Evolutionary conservation across 495 filamentous ascomycete species (phyloP).

Genomic region (Hyaloscypha hepaticicola): DNA sequence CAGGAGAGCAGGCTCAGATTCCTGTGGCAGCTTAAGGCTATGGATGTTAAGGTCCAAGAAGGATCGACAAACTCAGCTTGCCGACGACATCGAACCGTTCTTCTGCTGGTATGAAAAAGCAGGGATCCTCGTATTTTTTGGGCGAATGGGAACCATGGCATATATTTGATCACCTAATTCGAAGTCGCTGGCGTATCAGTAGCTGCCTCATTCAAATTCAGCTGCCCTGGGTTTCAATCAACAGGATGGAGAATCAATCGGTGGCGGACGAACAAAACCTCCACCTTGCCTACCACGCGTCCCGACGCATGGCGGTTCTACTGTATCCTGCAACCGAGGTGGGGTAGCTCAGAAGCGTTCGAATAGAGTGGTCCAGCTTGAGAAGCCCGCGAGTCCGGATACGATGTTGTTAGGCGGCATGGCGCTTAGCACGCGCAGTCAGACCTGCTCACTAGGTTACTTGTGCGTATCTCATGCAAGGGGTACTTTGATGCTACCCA

Average conservation of each 20-base stretch:
- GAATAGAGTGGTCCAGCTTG: no score
- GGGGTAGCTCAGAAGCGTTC: background rate
- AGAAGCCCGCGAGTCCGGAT: no score
- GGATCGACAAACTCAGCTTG: background rate
- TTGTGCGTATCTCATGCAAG: background rate
- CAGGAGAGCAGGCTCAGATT: constrained; percentile 8
- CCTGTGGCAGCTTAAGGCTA: constrained; percentile 16
- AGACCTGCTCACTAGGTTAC: background rate
- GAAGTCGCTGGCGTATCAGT: no score
- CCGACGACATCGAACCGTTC: background rate
- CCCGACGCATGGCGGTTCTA: no score
- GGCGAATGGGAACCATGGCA: background rate
- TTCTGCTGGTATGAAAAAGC: background rate
- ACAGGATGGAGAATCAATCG: no score
- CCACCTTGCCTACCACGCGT: no score
- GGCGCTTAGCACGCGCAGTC: background rate
- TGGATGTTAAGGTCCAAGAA: background rate
- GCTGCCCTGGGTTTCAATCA: no score
- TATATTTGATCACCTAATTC: background rate
- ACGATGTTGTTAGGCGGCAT: background rate
- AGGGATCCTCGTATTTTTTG: background rate
- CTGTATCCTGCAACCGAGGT: background rate
- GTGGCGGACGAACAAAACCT: no score
- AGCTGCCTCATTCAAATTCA: no score
- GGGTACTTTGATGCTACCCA: no score